Base-by-base conservation (phyloP, 176 grass and related monocot genomes). In the Bonia amplexicaulis region DNA sequence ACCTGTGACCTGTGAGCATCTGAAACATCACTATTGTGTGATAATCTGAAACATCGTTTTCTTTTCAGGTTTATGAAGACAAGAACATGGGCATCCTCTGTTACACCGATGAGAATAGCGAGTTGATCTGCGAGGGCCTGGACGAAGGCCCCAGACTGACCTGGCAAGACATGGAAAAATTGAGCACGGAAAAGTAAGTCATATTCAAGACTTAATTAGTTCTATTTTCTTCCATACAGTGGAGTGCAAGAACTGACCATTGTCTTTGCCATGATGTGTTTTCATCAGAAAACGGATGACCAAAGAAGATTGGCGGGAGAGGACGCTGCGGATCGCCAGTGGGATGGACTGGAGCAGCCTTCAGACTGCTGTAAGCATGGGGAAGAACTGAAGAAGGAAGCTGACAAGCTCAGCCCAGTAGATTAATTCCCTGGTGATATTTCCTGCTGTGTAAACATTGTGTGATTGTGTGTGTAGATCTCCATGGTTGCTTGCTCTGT, bases 121-220 rank as follows among this genome's bases (percentile, higher is more conserved):
- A 96, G 69, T 52, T 85, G 67, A 41, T 93, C 7, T 96, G 82
- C 1, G 91, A 93, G 47, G 94, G 87, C 5, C 57, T 86, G 11
- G 94, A 91, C 23, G 88, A 95, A 86, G 90, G 86, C 11, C 90
- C 88, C 1, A 77, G 86, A 20, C 52, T 88, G 27, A 88, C 85
- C 42, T 42, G 80, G 79, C 76, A 86, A 69, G 88, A 88, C 4
- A 82, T 91, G 71, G 73, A 90, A 10, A 84, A 64, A 62, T n/a
- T 65, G n/a, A 68, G 9, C 51, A 79, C 23, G 19, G 85, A 91
- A 58, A 91, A 80, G 91, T 91, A 90, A 82, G 82, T 17, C 41
- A 45, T 71, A 22, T 40, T 78, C 66, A 73, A 66, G 14, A 51
- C 62, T 12, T 39, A 11, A 48, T 25, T 4, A 81, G 16, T 66